Conservation (phyloP, 2,329 filamentous ascomycete species). For the Hypocrella siamensis region DNA sequence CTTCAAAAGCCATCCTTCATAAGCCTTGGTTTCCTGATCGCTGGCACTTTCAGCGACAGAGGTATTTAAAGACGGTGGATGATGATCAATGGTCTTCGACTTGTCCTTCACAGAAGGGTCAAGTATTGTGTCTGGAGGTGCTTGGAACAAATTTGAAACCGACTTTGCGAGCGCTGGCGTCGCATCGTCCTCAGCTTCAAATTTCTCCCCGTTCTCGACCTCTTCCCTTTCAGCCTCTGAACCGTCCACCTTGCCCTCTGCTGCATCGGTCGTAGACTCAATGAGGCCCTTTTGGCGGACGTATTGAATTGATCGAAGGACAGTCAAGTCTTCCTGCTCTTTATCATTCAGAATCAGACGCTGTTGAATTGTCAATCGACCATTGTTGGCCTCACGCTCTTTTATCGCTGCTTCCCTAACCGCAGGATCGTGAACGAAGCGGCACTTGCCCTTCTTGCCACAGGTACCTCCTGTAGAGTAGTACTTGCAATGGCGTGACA, state of each 20-base stretch:
- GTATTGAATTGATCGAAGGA: slow-evolving; percentile 50
- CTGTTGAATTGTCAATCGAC: slow-evolving; percentile 49
- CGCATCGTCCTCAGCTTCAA: slow-evolving; percentile 1
- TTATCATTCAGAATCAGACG: slow-evolving; percentile 52
- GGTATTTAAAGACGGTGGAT: slow-evolving; percentile 13
- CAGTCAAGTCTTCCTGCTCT: slow-evolving; percentile 50
- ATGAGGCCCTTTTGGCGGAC: slow-evolving; percentile 44
- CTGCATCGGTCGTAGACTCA: slow-evolving; percentile 10
- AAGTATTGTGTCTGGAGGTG: slow-evolving; percentile 21
- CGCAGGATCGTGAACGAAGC: slow-evolving; percentile 51
- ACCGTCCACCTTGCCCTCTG: slow-evolving; percentile 5
- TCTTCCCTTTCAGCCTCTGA: neutral
- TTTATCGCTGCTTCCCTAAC: slow-evolving; percentile 47
- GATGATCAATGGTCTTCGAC: slow-evolving; percentile 16
- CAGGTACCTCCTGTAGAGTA: slow-evolving; percentile 53
- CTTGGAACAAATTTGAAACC: slow-evolving; percentile 18
- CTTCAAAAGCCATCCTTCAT: slow-evolving; percentile 21
- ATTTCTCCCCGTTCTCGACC: neutral
- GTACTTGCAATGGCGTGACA: slow-evolving; percentile 54
- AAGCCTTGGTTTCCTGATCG: slow-evolving; percentile 16
- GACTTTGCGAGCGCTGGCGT: slow-evolving; percentile 5
- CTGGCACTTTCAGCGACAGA: slow-evolving; percentile 16
- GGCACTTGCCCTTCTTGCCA: slow-evolving; percentile 62
- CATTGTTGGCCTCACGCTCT: slow-evolving; percentile 49
- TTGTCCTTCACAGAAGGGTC: slow-evolving; percentile 18